Base-by-base conservation (phyloP, 164 flowering plant genomes). In the Dillenia suffruticosa region DNA sequence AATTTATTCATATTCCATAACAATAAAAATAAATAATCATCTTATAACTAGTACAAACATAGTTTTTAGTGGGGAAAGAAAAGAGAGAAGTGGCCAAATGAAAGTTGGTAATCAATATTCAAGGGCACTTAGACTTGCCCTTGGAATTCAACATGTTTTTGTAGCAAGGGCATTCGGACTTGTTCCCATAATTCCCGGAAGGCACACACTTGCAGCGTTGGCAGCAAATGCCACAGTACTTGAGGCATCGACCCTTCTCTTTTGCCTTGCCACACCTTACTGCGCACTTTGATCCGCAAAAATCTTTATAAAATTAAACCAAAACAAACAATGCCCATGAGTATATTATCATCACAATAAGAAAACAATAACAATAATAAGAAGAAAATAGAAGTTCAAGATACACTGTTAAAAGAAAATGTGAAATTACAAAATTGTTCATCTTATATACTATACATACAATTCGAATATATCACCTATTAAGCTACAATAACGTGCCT, bases 41-140 rank as follows among this genome's bases (percentile, higher is more conserved):
- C 6, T 32, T 32, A 32, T 32, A 32, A 32, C 7, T 32, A 32
- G 40, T 32, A 6, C 40, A 32, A 32, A 32, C 40, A 4, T 32
- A 32, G 6, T 32, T 32, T 32, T 6, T 5, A 32, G 40, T 4
- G 0, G 40, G 7, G 40, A 32, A 32, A 32, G 40, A 5, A 32
- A 32, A 32, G 40, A 32, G 40, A 32, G 40, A 32, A 6, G 40
- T 32, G 5, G 40, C 40, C 7, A 32, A 32, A 32, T 32, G 40
- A 32, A 5, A 32, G 40, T 32, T 32, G 40, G 7, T 32, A 32
- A 32, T 32, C 40, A 13, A 52, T 4, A 32, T 59, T 44, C 11
- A 60, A 67, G 70, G 70, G 64, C 64, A 67, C 49, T 67, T 60
- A 49, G 70, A 10, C 8, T 54, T 54, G 70, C 70, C 70, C 64